Evolutionary conservation across 768 basidiomycete genomes (phyloP), one percentile per base, ranked within the genome.

Genomic region (Amanita rubescens): DNA sequence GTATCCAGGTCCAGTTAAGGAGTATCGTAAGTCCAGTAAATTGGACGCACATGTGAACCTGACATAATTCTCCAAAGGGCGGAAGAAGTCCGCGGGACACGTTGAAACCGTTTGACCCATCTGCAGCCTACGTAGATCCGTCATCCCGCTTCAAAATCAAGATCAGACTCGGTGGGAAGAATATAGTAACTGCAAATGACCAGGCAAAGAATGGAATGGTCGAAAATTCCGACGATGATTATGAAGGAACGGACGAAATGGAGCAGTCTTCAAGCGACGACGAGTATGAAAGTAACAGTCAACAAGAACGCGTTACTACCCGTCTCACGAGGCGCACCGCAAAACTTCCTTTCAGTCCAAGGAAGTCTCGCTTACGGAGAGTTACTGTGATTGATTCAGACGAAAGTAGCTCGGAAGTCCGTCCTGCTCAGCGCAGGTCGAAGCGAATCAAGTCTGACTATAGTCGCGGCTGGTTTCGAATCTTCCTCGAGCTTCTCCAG

Each of bases 261-360:
- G 57, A 63, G 6, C 58, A 58, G 25, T 60, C 61, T 32, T 64
- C 59, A 8, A 60, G 63, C 32, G 71, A 71, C 22, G 67, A 67
- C n/a, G 65, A 57, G 11, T 56, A 62, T 9, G 62, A 59, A 17
- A 62, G 61, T 43, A 63, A 62, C 27, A 57, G 62, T 5, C 52
- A 59, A 25, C 57, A 59, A 24, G 55, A 33, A 57, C 56, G 22
- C 53, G 50, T 24, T 58, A 53, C n/a, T 54, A 27, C 57, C 57
- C 54, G 63, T 54, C 30, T 59, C 57, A 52, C 59, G 58, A 61
- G 54, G 39, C 55, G 50, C 19, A 62, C 55, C 35, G 55, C 60
- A 65, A 61, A 63, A 34, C 74, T 86, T 33, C 85, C 84, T 6
- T 87, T 84, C 66, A 87, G 84, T 60, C 85, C 87, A 0, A 76